Base-by-base conservation (phyloP, 176 grass and related monocot genomes). In the Stipa capillata region DNA sequence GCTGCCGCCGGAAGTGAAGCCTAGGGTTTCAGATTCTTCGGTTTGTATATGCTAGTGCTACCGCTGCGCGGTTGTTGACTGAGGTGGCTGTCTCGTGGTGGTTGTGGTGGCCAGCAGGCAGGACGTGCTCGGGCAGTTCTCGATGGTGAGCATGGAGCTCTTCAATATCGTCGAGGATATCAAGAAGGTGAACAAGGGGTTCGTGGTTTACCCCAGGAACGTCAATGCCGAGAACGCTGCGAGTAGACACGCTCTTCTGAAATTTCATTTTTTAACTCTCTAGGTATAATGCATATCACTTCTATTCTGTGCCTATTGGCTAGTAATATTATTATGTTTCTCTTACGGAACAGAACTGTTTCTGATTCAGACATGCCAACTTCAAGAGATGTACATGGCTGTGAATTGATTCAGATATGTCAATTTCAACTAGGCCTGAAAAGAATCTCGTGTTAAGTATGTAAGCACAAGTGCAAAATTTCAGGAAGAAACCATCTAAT, bases 161-260 rank as follows among this genome's bases (percentile, higher is more conserved):
- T 94, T 92, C 80, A 94, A 90, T 59, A 98, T 98, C n/a, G 87
- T 98, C 43, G 95, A 98, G 82, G 95, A 98, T 64, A 94, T 98
- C 69, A 92, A 98, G 84, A 98, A 98, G 78, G 95, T 98, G 7
- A 94, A 90, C 50, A 98, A 98, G 85, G 82, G 90, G 27, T 98
- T 98, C 69, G 87, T 92, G 1, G 90, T 98, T 31, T 85, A 92
- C 65, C 95, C 95, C 32, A 41, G 85, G 75, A 98, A 98, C 62
- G 92, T 98, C 45, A 98, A 94, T 85, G 95, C 95, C 3, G 85
- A 98, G 79, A 98, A 85, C 63, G 95, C 95, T 34, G 8, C 89
- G 50, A 87, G 95, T 98, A 87, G 37, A 69, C 36, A 80, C 42
- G 63, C 50, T 59, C 2, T 44, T 79, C 51, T 61, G 17, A 37